Evolutionary conservation across 192 early-diverging fungal species (phyloP), one percentile per base, ranked within the genome.

Genomic region (Rhizoclosmatium sp.): DNA sequence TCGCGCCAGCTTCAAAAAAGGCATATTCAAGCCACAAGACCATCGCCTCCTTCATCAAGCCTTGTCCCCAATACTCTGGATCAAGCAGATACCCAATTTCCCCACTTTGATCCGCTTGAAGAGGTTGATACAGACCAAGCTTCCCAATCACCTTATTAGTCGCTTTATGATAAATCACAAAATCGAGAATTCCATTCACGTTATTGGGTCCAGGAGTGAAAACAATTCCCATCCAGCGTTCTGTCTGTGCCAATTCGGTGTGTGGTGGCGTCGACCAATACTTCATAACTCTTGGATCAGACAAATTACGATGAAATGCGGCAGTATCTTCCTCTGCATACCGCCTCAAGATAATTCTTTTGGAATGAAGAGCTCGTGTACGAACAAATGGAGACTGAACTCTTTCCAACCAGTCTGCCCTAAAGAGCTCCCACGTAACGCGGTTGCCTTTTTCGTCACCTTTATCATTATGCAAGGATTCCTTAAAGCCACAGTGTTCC

Each of bases 171-270:
- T 69, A 47, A 40, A 69, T 47, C 42, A 69, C 39, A 47, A 69
- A 69, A 69, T 69, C 68, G 9, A 69, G 68, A 14, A 69, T 69
- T 19, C 68, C 68, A 46, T 69, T 69, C 3, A 69, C 68, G 46
- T 69, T 69, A 14, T 44, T 69, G 42, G 42, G 45, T 12, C 47
- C 68, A 47, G 10, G 10, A 19, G 39, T 69, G 1, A 69, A 47
- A 40, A 69, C 68, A 44, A 46, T 47, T 14, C 12, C 47, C 68
- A 69, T 69, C 68, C 68, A 69, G 2, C 2, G 42, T 40, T 69
- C 40, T 2, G 68, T 69, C 46, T 69, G 68, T 14, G 39, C 14
- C 40, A 47, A 2, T 19, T 41, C 39, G 19, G 68, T 69, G 68
- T 69, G 68, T 1, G 68, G 68, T 14, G 4, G 47, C 1, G 68